Evolutionary conservation across 176 grass and related monocot genomes (phyloP).

Genomic region (Oryza australiensis): DNA sequence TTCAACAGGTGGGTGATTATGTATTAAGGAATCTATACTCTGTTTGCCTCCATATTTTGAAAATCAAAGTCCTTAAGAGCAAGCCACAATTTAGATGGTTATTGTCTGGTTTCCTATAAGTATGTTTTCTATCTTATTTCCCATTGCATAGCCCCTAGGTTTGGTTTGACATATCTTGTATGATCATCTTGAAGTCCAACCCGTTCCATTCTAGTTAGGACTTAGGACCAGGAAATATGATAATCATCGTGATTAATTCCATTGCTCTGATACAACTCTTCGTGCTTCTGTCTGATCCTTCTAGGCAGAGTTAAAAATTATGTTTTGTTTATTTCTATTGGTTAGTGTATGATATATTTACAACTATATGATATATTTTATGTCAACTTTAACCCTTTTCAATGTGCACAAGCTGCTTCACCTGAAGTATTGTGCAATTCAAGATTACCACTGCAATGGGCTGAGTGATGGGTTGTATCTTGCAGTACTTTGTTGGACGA

Average conservation of each 20-base stretch:
- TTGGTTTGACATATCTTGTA: conserved; percentile 19
- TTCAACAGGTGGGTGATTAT: neutral
- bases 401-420: neutral
- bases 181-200: neutral
- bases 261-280: too few relatives aligned
- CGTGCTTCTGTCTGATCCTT: neutral
- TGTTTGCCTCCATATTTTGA: neutral
- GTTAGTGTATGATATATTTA: neutral
- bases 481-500: conserved; percentile 21
- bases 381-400: neutral
- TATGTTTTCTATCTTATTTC: neutral
- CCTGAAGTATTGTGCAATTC: neutral
- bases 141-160: neutral
- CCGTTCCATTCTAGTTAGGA: neutral
- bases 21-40: neutral
- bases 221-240: neutral
- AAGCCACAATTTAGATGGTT: neutral
- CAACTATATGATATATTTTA: neutral
- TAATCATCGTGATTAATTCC: too few relatives aligned
- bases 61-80: neutral
- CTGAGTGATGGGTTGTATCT: conserved; percentile 5
- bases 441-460: neutral
- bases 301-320: neutral
- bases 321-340: neutral
- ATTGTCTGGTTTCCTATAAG: neutral